A percentile compares a stretch with the other conserved stretches of the same genome.
Conservation (phyloP, 176 grass and related monocot genomes). For the Avena atlantica region DNA sequence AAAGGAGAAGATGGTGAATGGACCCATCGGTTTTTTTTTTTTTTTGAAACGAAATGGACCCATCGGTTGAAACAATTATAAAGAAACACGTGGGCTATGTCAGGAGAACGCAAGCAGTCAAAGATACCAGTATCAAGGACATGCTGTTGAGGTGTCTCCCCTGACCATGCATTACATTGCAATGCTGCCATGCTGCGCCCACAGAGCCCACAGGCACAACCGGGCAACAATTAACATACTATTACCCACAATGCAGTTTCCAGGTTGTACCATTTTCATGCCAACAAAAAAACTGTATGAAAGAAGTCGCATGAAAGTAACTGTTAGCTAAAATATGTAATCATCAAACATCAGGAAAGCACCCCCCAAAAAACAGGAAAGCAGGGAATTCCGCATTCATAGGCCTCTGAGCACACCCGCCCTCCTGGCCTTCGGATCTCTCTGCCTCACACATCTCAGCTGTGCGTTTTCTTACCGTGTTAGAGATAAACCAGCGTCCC, state of each 20-base stretch:
- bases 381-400: not conserved
- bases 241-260: constrained; percentile 34
- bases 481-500: no score
- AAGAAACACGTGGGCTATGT: constrained; percentile 33
- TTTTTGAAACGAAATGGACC: no score
- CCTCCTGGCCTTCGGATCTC: no score
- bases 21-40: no score
- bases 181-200: constrained; percentile 10
- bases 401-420: no score
- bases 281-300: constrained; percentile 6
- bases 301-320: constrained; percentile 8
- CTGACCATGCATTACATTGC: constrained; percentile 11
- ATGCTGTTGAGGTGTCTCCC: constrained; percentile 13
- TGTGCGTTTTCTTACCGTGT: no score
- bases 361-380: no score
- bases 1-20: no score
- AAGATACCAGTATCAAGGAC: constrained; percentile 50
- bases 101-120: constrained; percentile 40
- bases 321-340: constrained; percentile 11
- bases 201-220: not conserved
- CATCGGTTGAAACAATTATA: not conserved
- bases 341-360: not conserved
- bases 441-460: no score
- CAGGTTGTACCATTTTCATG: not conserved
- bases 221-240: constrained; percentile 38